Percentiles rank a stretch among this genome's conserved stretches.
Conservation (phyloP, 176 grass and related monocot genomes). For the Bothriochloa decipiens region DNA sequence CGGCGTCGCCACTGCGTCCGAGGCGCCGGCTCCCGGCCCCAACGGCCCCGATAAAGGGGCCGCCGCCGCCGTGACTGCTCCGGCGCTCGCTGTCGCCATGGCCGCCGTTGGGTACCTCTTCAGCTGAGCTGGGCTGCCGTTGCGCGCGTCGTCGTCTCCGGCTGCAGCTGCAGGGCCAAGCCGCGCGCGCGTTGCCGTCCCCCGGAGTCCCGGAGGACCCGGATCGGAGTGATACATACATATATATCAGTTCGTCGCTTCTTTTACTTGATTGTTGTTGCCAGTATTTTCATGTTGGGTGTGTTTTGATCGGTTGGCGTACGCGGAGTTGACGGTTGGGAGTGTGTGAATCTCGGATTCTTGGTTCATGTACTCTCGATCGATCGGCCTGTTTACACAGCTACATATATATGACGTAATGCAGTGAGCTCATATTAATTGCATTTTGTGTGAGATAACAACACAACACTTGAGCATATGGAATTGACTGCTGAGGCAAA, state of each 20-base stretch:
- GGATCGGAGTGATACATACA: neutral
- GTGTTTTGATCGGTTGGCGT: constrained; percentile 1
- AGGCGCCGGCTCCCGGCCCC: constrained; percentile 37
- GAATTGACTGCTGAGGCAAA: neutral
- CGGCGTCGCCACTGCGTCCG: constrained; percentile 28
- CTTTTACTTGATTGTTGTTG: neutral
- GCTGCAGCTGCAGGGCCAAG: neutral
- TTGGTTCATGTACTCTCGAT: constrained; percentile 14
- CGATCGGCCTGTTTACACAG: constrained; percentile 21
- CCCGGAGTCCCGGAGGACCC: neutral
- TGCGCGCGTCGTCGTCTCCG: neutral
- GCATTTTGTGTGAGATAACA: neutral
- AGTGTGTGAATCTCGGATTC: neutral
- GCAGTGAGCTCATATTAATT: neutral
- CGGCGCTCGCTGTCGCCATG: constrained; percentile 31
- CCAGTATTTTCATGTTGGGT: neutral
- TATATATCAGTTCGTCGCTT: neutral
- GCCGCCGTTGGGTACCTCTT: constrained; percentile 56
- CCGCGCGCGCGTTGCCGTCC: neutral
- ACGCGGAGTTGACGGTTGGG: neutral
- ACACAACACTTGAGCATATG: neutral
- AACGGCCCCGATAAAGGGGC: neutral
- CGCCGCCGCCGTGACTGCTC: neutral
- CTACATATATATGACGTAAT: constrained; percentile 17
- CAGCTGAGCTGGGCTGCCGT: constrained; percentile 35